These are phyloP conservation scores for Olyra latifolia DNA, from an alignment of 176 grass and related monocot genomes.

Conservation along the genomic window DNA sequence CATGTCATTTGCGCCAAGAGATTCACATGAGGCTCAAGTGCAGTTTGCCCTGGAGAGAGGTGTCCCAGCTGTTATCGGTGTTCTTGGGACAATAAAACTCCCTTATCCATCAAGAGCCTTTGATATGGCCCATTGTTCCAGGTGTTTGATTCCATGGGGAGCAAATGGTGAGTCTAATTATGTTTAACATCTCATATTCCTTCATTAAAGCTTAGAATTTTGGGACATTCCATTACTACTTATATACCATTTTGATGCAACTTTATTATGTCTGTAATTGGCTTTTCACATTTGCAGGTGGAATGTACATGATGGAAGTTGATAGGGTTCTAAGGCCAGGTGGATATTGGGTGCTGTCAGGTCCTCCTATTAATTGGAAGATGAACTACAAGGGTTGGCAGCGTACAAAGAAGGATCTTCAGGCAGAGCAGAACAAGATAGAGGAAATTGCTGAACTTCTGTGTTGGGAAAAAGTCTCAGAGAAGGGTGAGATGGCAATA, in stretches of 20 bases:
- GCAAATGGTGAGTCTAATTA: constrained; percentile 57
- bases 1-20: constrained; percentile 95
- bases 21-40: constrained; percentile 92
- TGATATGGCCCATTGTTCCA: constrained; percentile 99
- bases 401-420: constrained; percentile 78
- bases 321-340: constrained; percentile 95
- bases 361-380: constrained; percentile 92
- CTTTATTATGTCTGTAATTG: not conserved
- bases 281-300: constrained; percentile 50
- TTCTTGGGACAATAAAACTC: constrained; percentile 84
- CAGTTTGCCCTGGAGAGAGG: constrained; percentile 97
- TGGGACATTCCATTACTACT: not conserved
- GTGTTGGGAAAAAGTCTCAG: constrained; percentile 89
- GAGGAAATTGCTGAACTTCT: constrained; percentile 79
- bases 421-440: constrained; percentile 82
- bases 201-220: constrained; percentile 2
- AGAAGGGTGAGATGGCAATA: constrained; percentile 89
- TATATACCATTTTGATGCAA: constrained; percentile 5
- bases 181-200: constrained; percentile 7
- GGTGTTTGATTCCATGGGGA: constrained; percentile 95
- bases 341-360: constrained; percentile 94
- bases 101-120: constrained; percentile 92
- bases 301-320: constrained; percentile 96
- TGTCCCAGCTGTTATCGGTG: constrained; percentile 89
- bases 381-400: constrained; percentile 79